phyloP scores from a whole-genome alignment of 768 basidiomycete species.

The Boletus edulis region DNA sequence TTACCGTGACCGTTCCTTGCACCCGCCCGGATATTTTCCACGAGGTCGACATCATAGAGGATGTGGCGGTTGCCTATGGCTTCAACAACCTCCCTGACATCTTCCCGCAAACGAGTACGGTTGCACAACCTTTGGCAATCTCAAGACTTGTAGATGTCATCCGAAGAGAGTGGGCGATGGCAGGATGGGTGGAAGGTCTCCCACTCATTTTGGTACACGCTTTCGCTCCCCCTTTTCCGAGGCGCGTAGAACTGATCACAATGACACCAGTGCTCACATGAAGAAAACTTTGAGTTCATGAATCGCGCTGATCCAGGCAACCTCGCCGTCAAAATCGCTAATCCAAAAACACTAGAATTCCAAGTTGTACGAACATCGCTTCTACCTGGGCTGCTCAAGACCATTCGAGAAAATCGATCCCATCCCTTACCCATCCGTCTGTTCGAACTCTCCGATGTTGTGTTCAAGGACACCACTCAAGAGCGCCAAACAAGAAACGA shows the following conservation, averaged over 20 bases:
- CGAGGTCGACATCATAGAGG: slow-evolving; percentile 98
- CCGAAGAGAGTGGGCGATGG: slow-evolving; percentile 86
- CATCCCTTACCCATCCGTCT: slow-evolving; percentile 89
- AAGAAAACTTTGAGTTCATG: slow-evolving; percentile 95
- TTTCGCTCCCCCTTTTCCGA: neutral
- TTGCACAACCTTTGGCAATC: slow-evolving; percentile 87
- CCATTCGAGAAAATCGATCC: slow-evolving; percentile 93
- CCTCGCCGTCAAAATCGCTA: slow-evolving; percentile 86
- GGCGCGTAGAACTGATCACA: slow-evolving; percentile 1
- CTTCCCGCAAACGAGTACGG: slow-evolving; percentile 92
- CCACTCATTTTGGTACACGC: slow-evolving; percentile 81
- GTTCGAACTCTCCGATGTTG: slow-evolving; percentile 93
- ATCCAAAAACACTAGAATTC: slow-evolving; percentile 97
- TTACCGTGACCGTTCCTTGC: slow-evolving; percentile 79
- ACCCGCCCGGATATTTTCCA: slow-evolving; percentile 98
- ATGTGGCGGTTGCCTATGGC: slow-evolving; percentile 95
- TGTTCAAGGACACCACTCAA: slow-evolving; percentile 73
- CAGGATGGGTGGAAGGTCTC: slow-evolving; percentile 94
- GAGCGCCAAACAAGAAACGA: slow-evolving; percentile 89
- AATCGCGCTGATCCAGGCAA: slow-evolving; percentile 82
- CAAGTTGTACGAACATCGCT: slow-evolving; percentile 97
- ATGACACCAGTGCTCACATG: slow-evolving; percentile 81
- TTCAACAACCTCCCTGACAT: slow-evolving; percentile 94
- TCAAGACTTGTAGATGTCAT: slow-evolving; percentile 89
- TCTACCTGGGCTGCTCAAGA: slow-evolving; percentile 94